Percentiles rank a stretch among this genome's conserved stretches.
Conservation (phyloP, 345 rosid species). For the Arabidopsis arenosa region DNA sequence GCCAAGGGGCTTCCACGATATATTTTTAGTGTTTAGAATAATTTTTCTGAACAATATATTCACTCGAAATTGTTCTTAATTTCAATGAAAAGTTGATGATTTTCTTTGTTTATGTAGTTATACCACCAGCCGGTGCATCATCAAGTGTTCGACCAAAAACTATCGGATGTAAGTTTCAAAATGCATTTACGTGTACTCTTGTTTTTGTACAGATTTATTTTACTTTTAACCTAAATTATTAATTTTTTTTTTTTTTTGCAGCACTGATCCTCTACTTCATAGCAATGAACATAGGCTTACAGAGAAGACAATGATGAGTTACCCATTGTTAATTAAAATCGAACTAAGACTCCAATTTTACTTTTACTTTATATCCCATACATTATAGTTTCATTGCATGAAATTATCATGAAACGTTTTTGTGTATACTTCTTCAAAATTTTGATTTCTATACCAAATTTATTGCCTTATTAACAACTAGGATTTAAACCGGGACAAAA, state of each 20-base stretch:
- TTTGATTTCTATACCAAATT: conserved; percentile 7
- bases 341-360: not conserved
- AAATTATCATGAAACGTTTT: not conserved
- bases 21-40: not conserved
- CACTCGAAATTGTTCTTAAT: not conserved
- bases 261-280: conserved; percentile 30
- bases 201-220: not conserved
- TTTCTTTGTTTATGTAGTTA: conserved; percentile 12
- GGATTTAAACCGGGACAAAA: too few species aligned
- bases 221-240: not conserved
- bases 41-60: not conserved
- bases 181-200: conserved; percentile 5
- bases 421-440: conserved; percentile 2
- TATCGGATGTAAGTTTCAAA: conserved; percentile 35
- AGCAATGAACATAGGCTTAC: not conserved
- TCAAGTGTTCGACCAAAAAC: conserved; percentile 17
- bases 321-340: not conserved
- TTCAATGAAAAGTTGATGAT: not conserved
- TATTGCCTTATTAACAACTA: not conserved
- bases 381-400: not conserved
- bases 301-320: not conserved
- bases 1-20: too few species aligned
- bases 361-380: not conserved
- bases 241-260: not conserved
- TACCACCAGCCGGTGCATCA: conserved; percentile 25